Percentiles rank a stretch among this genome's conserved stretches.
Evolutionary conservation across 2,329 filamentous ascomycete genomes (phyloP).

Genomic region (Aspergillus niger): DNA sequence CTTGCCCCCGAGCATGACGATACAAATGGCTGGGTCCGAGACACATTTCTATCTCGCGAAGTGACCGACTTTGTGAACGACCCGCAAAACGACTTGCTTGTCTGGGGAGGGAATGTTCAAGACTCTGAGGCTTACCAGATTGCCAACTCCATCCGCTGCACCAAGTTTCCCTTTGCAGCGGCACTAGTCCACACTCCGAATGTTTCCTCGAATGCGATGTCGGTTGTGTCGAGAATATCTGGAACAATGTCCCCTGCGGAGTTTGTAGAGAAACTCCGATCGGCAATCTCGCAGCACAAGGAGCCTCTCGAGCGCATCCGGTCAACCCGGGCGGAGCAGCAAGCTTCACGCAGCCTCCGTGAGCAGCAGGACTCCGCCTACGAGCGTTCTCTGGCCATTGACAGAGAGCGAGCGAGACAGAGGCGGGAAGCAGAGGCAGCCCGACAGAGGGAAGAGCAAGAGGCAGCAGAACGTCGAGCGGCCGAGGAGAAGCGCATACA

Average conservation of each 20-base stretch:
- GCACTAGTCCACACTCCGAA: slow-evolving; percentile 85
- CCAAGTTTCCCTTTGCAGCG: slow-evolving; percentile 88
- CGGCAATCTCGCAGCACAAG: slow-evolving; percentile 73
- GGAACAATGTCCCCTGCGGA: slow-evolving; percentile 70
- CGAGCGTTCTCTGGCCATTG: slow-evolving; percentile 83
- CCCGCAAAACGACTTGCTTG: slow-evolving; percentile 73
- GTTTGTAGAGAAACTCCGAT: slow-evolving; percentile 74
- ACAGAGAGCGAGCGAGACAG: slow-evolving; percentile 79
- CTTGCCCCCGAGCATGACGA: slow-evolving; percentile 94
- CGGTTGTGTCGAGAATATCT: slow-evolving; percentile 75
- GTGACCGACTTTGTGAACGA: slow-evolving; percentile 74
- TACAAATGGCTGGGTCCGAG: slow-evolving; percentile 75
- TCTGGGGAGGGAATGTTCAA: slow-evolving; percentile 92
- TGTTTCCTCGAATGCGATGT: slow-evolving; percentile 84
- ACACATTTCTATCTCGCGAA: slow-evolving; percentile 76
- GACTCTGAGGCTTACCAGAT: slow-evolving; percentile 96
- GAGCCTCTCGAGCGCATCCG: slow-evolving; percentile 73
- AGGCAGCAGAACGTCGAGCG: slow-evolving; percentile 64
- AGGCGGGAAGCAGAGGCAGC: slow-evolving; percentile 73
- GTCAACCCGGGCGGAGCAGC: slow-evolving; percentile 75
- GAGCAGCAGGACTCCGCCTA: slow-evolving; percentile 91
- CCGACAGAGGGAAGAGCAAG: slow-evolving; percentile 62
- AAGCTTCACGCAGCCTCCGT: slow-evolving; percentile 77
- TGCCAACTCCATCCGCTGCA: slow-evolving; percentile 80
- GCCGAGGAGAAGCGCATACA: slow-evolving; percentile 59